Base-by-base conservation (phyloP, 2,329 filamentous ascomycete genomes). In the Microcyclosporella mali region DNA sequence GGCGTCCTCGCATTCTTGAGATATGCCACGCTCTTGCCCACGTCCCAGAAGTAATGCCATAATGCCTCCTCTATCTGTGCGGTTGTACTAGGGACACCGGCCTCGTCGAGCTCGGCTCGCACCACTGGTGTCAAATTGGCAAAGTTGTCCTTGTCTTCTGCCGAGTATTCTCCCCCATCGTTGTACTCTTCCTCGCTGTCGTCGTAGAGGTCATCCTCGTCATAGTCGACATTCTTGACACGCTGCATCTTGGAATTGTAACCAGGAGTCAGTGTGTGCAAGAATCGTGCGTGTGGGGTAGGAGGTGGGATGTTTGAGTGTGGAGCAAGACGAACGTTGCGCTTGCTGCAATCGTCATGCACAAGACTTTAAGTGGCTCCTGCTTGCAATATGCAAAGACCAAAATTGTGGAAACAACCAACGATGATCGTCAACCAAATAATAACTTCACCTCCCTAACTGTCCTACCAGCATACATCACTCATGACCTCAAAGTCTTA, bases 21-120 rank as follows among this genome's bases (percentile, higher is more conserved):
- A 60, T 94, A 95, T 43, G 77, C 74, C 29, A 94, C 83, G 1
- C 87, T 81, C 66, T 95, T 95, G 44, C 81, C 84, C 21, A 95
- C 74, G 57, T 98, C 89, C 62, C 89, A 97, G 64, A 90, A 97
- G 66, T 95, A 95, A 66, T 98, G 81, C 88, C 88, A 97, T 12
- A 98, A 67, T 0, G 89, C 78, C 48, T 97, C 90, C 62, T 94
- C 81, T 49, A 95, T 90, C 60, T 95, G 84, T 29, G 72, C 70
- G 46, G 83, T 78, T 4, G 77, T 73, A n/a, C 77, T 69, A 59
- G 73, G 76, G 12, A 60, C 25, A 11, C 50, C 55, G 12, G 51
- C 53, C 38, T 63, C 59, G 29, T 61, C 56, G 7, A 63, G 50
- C 45, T 63, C 58, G 11, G 58, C 59, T 28, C 57, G 53, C 16